These are phyloP conservation scores for Solanum piurae DNA, from an alignment of 257 asterid species.

Conservation along the genomic window DNA sequence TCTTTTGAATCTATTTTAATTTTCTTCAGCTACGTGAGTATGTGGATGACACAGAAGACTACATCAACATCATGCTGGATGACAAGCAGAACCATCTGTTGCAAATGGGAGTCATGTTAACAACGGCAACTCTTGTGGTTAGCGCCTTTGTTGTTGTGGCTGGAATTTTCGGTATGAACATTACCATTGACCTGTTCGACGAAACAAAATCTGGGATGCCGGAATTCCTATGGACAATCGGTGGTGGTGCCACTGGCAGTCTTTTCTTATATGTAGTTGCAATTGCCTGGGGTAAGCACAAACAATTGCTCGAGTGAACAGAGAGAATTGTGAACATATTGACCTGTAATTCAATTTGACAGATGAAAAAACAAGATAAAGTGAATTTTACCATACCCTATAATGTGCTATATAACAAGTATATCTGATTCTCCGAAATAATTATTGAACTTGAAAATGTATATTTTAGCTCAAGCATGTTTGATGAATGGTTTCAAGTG, in stretches of 20 bases:
- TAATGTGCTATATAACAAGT: not conserved
- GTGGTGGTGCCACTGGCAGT: constrained; percentile 41
- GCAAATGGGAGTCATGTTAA: constrained; percentile 73
- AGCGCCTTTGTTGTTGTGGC: constrained; percentile 62
- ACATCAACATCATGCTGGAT: constrained; percentile 80
- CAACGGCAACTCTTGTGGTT: constrained; percentile 59
- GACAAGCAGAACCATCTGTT: constrained; percentile 84
- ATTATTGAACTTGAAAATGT: not conserved
- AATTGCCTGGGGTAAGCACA: constrained; percentile 57
- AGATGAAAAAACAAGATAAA: not conserved
- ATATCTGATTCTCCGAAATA: not conserved
- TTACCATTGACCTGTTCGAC: constrained; percentile 34
- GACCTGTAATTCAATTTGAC: not conserved
- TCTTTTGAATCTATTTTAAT: not conserved
- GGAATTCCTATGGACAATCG: constrained; percentile 49
- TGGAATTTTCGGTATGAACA: constrained; percentile 72
- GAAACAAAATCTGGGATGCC: constrained; percentile 21
- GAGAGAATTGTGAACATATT: not conserved
- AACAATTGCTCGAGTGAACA: constrained; percentile 37
- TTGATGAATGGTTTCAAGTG: not conserved
- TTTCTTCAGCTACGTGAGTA: constrained; percentile 57
- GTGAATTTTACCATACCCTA: not conserved
- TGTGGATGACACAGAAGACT: constrained; percentile 86
- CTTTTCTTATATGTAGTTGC: constrained; percentile 38
- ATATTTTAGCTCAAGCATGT: not conserved